Base-by-base conservation (phyloP, 345 rosid genomes). In the Ceriops decandra region DNA sequence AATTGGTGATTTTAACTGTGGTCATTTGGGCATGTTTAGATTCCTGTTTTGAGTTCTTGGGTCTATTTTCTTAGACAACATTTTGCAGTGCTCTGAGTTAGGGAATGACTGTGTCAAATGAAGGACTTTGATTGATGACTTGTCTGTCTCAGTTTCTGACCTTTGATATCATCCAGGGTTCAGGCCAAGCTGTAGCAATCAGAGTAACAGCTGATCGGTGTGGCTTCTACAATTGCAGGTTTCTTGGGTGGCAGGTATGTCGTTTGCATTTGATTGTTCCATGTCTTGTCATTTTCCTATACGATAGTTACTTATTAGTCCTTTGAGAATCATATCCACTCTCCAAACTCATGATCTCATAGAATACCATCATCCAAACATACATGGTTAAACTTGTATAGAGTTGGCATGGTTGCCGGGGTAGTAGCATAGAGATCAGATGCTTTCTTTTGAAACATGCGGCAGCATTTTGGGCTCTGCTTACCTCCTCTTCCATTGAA, bases 211-310 rank as follows among this genome's bases (percentile, higher is more conserved):
- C 98, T 49, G 98, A 91, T 75, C 86, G 97, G 46, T 95, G 99
- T 54, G 96, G 96, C 13, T 95, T 95, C 79, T 95, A 95, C 70
- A 86, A 90, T 62, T 95, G 99, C 84, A 82, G 96, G 71, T 91
- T 91, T 74, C 99, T 95, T 5, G 96, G 98, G 5, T 91, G 99
- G 99, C 99, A 90, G 98, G 98, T 93, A 60, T 20, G 47, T 73
- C 63, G 5, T 21, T 21, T 65, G 31, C 58, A 3, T 65, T 52
- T 36, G 26, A 28, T 62, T 62, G 5, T 6, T 5, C 69, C 53
- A 9, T 53, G 47, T 66, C 49, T 42, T 13, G 1, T 42, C 49
- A 42, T 42, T 42, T 42, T 42, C 49, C 49, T 13, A 42, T 15
- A 42, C 17, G 17, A 42, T 42, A 42, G 17, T 42, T 42, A 42